Conservation (phyloP, 2,329 filamentous ascomycete genomes). For the Dendrostoma leiphaemia region DNA sequence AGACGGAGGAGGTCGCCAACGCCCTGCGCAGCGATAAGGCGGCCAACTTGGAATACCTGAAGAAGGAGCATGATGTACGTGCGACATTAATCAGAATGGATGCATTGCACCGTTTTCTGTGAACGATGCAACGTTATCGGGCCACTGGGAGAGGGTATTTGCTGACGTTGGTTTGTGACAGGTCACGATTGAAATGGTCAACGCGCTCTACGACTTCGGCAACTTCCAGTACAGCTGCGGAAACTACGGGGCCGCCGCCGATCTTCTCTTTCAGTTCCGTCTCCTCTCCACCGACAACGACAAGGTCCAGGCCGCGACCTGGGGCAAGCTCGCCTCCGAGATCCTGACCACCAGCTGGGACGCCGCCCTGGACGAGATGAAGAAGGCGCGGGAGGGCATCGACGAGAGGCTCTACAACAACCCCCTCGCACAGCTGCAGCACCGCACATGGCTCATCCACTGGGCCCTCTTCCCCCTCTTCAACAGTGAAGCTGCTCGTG, state of each 20-base stretch:
- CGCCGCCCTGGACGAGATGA: slow-evolving; percentile 82
- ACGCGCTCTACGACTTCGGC: slow-evolving; percentile 92
- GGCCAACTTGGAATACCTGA: slow-evolving; percentile 96
- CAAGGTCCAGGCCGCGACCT: slow-evolving; percentile 92
- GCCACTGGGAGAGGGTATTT: neutral
- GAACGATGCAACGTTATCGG: too few species aligned
- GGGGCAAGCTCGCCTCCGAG: slow-evolving; percentile 96
- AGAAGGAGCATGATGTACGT: slow-evolving; percentile 88
- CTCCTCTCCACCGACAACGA: slow-evolving; percentile 98
- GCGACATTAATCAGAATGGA: too few species aligned
- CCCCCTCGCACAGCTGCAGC: slow-evolving; percentile 89
- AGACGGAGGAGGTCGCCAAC: slow-evolving; percentile 84
- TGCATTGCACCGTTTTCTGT: too few species aligned
- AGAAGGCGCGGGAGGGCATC: slow-evolving; percentile 88
- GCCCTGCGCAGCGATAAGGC: slow-evolving; percentile 95
- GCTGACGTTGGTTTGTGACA: slow-evolving; percentile 27
- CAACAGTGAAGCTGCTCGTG: slow-evolving; percentile 90
- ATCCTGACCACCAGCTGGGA: slow-evolving; percentile 97
- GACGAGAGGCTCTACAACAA: slow-evolving; percentile 96
- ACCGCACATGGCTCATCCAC: slow-evolving; percentile 96
- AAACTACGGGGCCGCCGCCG: slow-evolving; percentile 84
- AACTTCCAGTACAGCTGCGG: slow-evolving; percentile 98
- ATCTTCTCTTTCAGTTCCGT: slow-evolving; percentile 95
- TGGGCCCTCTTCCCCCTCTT: slow-evolving; percentile 99
- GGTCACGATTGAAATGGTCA: slow-evolving; percentile 92